phyloP scores from a whole-genome alignment of 352 stramenopile genomes.

The Phytophthora vignae region DNA sequence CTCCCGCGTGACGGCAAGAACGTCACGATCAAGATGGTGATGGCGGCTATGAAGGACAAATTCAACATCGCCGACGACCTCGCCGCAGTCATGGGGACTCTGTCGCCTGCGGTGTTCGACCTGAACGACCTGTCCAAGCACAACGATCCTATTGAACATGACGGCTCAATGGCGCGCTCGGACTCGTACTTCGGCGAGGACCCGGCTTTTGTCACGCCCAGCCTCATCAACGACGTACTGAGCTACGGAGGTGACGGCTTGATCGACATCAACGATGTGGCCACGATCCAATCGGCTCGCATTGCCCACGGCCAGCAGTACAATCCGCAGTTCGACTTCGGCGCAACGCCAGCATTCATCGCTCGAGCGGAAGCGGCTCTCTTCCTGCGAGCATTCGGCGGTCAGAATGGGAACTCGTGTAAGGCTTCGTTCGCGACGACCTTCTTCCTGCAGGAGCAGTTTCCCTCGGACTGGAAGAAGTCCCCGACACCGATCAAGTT shows the following conservation, averaged over 20 bases:
- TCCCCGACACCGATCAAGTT: slow-evolving; percentile 11
- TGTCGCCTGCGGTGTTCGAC: slow-evolving; percentile 18
- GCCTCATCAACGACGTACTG: slow-evolving; percentile 8
- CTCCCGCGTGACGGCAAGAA: slow-evolving; percentile 46
- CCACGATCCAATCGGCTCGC: slow-evolving; percentile 8
- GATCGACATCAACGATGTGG: slow-evolving; percentile 13
- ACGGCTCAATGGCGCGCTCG: slow-evolving; percentile 15
- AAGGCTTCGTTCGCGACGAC: slow-evolving; percentile 10
- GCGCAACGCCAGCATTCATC: slow-evolving; percentile 10
- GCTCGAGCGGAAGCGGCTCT: slow-evolving; percentile 7
- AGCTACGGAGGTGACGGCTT: slow-evolving; percentile 11
- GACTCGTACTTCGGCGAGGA: slow-evolving; percentile 23
- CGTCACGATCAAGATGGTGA: slow-evolving; percentile 18
- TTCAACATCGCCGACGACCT: slow-evolving; percentile 40
- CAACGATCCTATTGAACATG: slow-evolving; percentile 20
- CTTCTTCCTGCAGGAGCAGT: slow-evolving; percentile 26
- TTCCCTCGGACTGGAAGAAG: slow-evolving; percentile 19
- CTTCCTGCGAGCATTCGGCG: slow-evolving; percentile 6
- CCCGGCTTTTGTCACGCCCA: slow-evolving; percentile 5
- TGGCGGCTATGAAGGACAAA: slow-evolving; percentile 33
- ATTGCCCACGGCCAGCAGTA: slow-evolving; percentile 10
- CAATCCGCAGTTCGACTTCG: slow-evolving; percentile 17
- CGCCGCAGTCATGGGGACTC: slow-evolving; percentile 12
- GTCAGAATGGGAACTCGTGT: slow-evolving; percentile 10
- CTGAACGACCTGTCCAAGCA: slow-evolving; percentile 25